These are phyloP conservation scores for Hirschfeldia incana DNA, from an alignment of 345 rosid species.

Conservation along the genomic window DNA sequence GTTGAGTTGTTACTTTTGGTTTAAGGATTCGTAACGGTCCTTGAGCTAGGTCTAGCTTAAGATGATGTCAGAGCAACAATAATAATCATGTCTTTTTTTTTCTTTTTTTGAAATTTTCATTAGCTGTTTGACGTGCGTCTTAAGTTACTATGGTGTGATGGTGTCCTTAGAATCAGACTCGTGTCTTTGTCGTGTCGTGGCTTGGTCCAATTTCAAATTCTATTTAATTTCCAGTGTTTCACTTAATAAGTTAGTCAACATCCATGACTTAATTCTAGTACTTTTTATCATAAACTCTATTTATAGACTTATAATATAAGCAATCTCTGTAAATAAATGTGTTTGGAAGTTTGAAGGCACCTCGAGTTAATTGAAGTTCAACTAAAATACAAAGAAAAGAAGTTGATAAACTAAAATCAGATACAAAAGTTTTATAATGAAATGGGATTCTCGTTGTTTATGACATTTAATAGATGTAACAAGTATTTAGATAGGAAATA, in stretches of 20 bases:
- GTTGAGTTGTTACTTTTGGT: slow-evolving; percentile 1
- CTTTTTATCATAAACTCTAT: slow-evolving; percentile 11
- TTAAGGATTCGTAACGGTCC: slow-evolving; percentile 15
- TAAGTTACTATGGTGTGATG: slow-evolving; percentile 24
- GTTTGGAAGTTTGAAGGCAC: background rate
- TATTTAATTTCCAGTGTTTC: slow-evolving; percentile 27
- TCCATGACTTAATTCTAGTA: no score
- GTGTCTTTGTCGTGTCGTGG: slow-evolving; percentile 30
- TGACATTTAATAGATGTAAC: background rate
- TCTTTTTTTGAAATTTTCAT: background rate
- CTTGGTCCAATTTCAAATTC: slow-evolving; percentile 26
- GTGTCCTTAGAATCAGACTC: slow-evolving; percentile 7
- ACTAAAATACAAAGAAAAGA: background rate
- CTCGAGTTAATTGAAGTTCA: background rate
- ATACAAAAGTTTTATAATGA: background rate
- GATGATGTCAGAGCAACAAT: slow-evolving; percentile 18
- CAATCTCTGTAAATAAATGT: background rate
- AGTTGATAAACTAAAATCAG: background rate
- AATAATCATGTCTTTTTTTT: slow-evolving; percentile 22
- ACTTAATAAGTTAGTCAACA: slow-evolving; percentile 25
- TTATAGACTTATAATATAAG: background rate
- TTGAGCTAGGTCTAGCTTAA: slow-evolving; percentile 27
- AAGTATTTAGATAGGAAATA: background rate
- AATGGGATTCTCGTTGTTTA: background rate
- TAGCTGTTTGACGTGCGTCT: slow-evolving; percentile 22